Percentiles rank a stretch among this genome's conserved stretches.
These are phyloP conservation scores for Mycosarcoma mackinlayi DNA, from an alignment of 1,284 basidiomycete species.

Conservation along the genomic window DNA sequence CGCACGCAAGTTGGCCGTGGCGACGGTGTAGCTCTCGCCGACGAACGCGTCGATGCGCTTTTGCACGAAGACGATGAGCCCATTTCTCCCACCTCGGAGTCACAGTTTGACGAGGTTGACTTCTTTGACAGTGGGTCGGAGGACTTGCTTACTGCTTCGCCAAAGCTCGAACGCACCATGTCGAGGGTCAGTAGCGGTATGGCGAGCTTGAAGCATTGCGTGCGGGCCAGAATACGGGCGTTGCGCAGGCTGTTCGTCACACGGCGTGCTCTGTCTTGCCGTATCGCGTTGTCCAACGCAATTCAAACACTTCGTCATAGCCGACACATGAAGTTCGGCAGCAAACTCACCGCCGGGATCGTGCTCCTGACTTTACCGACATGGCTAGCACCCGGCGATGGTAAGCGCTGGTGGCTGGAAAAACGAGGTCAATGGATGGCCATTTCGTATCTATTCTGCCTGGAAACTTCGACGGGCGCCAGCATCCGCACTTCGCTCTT, in stretches of 20 bases:
- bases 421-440: conserved; percentile 70
- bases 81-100: neutral
- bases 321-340: conserved; percentile 69
- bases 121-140: conserved; percentile 27
- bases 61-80: conserved; percentile 39
- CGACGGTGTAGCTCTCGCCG: conserved; percentile 14
- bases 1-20: conserved; percentile 2
- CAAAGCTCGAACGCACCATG: conserved; percentile 11
- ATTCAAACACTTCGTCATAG: conserved; percentile 66
- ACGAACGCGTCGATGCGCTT: conserved; percentile 30
- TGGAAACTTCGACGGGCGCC: conserved; percentile 71
- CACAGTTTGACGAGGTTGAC: conserved; percentile 14
- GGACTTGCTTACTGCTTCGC: neutral
- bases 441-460: conserved; percentile 69
- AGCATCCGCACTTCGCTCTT: conserved; percentile 70
- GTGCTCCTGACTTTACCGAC: conserved; percentile 69
- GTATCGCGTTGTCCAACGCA: conserved; percentile 35
- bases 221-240: conserved; percentile 3
- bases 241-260: conserved; percentile 10
- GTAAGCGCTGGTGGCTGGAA: conserved; percentile 68
- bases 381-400: conserved; percentile 59
- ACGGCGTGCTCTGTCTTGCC: conserved; percentile 18
- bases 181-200: conserved; percentile 26
- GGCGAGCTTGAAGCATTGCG: conserved; percentile 3
- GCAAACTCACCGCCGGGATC: conserved; percentile 70